Base-by-base conservation (phyloP, 2,329 filamentous ascomycete genomes). In the Xylariaceae sp. region DNA sequence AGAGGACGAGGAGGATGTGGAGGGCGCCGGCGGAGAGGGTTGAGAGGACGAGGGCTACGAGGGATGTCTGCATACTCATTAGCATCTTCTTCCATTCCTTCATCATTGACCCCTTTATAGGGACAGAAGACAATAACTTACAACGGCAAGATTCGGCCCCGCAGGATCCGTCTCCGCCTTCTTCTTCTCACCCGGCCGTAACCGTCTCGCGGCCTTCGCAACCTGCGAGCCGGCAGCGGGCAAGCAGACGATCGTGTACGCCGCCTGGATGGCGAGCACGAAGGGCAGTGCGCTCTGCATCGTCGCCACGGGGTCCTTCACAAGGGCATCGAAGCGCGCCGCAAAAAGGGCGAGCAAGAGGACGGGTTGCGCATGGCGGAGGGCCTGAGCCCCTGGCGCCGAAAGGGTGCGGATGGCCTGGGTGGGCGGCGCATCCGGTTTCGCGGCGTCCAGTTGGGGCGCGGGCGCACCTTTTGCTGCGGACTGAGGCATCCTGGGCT, bases 1-100 rank as follows among this genome's bases (percentile, higher is more conserved):
- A 95, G 66, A 97, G 88, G 69, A 97, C 80, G 68, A 95, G 82
- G 44, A 86, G 75, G 49, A 84, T 72, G 72, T 87, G 80, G 18
- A 87, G 67, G 34, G 73, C 65, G 11, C 54, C 53, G 51, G 65
- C 65, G 23, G 66, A 61, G 51, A 75, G 57, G 13, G 67, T 54
- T 15, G 75, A 71, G 10, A 87, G 75, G 51, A 85, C 73, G 37
- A 93, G 82, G 6, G 89, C 87, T 59, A 92, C 78, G 65, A 94
- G 80, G 1, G 84, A 81, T 1, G 90, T 86, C 81, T 96, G 70
- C 17, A 4, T 78, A 78, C 82, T 63, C 9, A 65, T 64, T 35
- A 64, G 58, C n/a, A n/a, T n/a, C 57, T 37, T 18, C 9, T 23
- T 23, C 23, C 17, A 17, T 17, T 23, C 3, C 2, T 23, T 23